phyloP scores from a whole-genome alignment of 306 rosid species.

The Erythrophleum fordii region DNA sequence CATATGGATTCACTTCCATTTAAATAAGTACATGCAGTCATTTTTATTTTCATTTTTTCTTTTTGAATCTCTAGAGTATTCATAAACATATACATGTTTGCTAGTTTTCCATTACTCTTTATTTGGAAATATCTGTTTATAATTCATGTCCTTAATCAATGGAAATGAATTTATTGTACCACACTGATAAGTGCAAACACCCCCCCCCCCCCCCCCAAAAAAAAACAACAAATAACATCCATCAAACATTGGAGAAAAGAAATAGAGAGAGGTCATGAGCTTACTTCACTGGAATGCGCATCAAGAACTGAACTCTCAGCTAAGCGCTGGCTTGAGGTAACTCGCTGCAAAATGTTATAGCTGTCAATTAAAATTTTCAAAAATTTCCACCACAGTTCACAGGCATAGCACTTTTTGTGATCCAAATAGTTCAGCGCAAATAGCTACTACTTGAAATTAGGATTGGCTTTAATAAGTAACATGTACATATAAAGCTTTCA shows the following conservation, averaged over 20 bases:
- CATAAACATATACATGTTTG: slow-evolving; percentile 10
- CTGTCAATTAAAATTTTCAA: slow-evolving; percentile 35
- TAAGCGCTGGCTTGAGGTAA: slow-evolving; percentile 89
- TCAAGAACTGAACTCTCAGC: slow-evolving; percentile 96
- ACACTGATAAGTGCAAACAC: not conserved
- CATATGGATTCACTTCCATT: slow-evolving; percentile 27
- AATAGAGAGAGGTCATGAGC: slow-evolving; percentile 38
- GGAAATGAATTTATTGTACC: not conserved
- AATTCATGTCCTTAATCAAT: not conserved
- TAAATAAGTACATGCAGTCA: not conserved
- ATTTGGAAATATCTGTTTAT: slow-evolving; percentile 4
- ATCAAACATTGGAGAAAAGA: slow-evolving; percentile 30
- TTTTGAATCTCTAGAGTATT: not conserved
- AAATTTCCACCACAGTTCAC: slow-evolving; percentile 3
- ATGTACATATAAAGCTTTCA: not conserved
- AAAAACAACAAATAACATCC: not conserved
- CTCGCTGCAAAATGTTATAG: slow-evolving; percentile 68
- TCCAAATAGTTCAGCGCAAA: not conserved
- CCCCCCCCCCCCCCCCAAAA: too few species aligned
- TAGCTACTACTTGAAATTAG: not conserved
- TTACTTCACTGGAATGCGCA: slow-evolving; percentile 78
- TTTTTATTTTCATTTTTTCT: not conserved
- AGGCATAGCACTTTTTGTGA: slow-evolving; percentile 28
- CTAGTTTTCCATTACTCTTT: slow-evolving; percentile 26
- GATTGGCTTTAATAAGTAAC: not conserved